phyloP scores from a whole-genome alignment of 129 eudicot species.

The Pseudognaphalium luteoalbum region DNA sequence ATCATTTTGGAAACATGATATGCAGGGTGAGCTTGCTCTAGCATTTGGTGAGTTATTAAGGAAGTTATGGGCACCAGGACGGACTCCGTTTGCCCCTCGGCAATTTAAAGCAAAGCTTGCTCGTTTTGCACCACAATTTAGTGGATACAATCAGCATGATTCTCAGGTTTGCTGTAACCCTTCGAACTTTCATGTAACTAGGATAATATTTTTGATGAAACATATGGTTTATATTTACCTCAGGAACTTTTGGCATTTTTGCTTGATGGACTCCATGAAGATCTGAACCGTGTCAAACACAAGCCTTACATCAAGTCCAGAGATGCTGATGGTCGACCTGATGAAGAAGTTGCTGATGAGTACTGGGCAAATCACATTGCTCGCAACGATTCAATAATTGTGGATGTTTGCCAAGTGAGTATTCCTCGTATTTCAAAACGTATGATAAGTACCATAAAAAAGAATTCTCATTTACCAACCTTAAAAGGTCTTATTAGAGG shows the following conservation, averaged over 20 bases:
- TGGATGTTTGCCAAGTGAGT: slow-evolving; percentile 97
- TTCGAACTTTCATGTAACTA: slow-evolving; percentile 11
- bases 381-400: slow-evolving; percentile 97
- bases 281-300: slow-evolving; percentile 96
- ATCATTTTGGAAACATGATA: slow-evolving; percentile 10
- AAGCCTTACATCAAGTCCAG: slow-evolving; percentile 85
- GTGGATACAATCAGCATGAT: slow-evolving; percentile 97
- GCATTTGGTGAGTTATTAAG: slow-evolving; percentile 95
- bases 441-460: background rate
- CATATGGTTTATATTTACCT: slow-evolving; percentile 11
- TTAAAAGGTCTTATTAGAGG: background rate
- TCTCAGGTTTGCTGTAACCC: slow-evolving; percentile 64
- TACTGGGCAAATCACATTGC: slow-evolving; percentile 98
- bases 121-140: slow-evolving; percentile 98
- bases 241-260: slow-evolving; percentile 97
- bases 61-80: slow-evolving; percentile 94
- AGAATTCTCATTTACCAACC: background rate
- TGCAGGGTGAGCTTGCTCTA: slow-evolving; percentile 95
- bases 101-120: slow-evolving; percentile 87
- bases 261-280: slow-evolving; percentile 98
- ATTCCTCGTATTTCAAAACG: background rate
- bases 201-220: slow-evolving; percentile 12
- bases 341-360: slow-evolving; percentile 98
- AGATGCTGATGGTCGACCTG: slow-evolving; percentile 98
- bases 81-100: slow-evolving; percentile 87